phyloP scores from a whole-genome alignment of 768 basidiomycete species.

The Mycena latifolia region DNA sequence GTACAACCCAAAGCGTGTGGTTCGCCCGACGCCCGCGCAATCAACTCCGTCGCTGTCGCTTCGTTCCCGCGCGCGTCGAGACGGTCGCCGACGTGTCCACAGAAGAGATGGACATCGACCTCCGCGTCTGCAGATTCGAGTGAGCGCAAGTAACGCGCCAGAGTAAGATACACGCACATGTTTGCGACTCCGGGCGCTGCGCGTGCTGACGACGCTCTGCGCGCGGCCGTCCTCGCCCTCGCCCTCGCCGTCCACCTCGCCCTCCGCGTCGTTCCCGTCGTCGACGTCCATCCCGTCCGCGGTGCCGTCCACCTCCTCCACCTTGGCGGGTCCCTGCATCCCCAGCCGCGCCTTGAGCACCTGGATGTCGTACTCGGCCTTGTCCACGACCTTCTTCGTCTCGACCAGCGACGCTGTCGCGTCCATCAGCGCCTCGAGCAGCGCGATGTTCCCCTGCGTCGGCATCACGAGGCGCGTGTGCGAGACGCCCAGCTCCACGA shows the following conservation, averaged over 20 bases:
- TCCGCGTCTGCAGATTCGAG: conserved; percentile 55
- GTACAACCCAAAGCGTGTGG: no score
- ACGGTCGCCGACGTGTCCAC: conserved; percentile 74
- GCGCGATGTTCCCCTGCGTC: conserved; percentile 82
- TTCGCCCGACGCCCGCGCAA: not conserved
- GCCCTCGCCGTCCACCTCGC: conserved; percentile 47
- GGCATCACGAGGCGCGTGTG: conserved; percentile 92
- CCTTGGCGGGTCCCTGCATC: conserved; percentile 51
- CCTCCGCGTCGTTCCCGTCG: conserved; percentile 47
- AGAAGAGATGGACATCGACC: conserved; percentile 82
- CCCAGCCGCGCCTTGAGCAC: conserved; percentile 74
- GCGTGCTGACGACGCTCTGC: conserved; percentile 72
- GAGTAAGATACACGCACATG: conserved; percentile 56
- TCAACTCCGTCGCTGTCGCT: conserved; percentile 70
- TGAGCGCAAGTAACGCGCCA: conserved; percentile 18
- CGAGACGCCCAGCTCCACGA: conserved; percentile 82
- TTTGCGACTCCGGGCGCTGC: conserved; percentile 69
- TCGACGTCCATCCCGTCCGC: conserved; percentile 65
- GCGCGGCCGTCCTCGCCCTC: conserved; percentile 66
- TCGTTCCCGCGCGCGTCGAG: conserved; percentile 63
- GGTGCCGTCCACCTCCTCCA: conserved; percentile 48
- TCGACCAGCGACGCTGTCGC: conserved; percentile 84
- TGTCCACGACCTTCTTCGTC: conserved; percentile 88
- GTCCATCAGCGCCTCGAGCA: conserved; percentile 80
- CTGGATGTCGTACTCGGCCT: conserved; percentile 87